These are phyloP conservation scores for Boechera stricta DNA, from an alignment of 345 rosid genomes.

Conservation along the genomic window DNA sequence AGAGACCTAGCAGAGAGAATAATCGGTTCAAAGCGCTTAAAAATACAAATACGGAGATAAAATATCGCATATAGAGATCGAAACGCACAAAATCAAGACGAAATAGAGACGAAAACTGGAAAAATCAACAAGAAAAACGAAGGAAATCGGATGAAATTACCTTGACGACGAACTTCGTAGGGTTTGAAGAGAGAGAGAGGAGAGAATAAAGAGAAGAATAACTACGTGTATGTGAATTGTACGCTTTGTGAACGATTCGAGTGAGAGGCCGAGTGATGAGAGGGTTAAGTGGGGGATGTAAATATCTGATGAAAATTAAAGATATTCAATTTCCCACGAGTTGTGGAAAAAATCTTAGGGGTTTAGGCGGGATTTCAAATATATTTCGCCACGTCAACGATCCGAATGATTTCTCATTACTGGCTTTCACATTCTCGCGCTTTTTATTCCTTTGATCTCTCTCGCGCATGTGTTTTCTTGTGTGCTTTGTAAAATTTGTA, in stretches of 20 bases:
- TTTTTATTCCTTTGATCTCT: constrained; percentile 12
- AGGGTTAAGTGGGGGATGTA: constrained; percentile 39
- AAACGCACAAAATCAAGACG: background rate
- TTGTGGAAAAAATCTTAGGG: constrained; percentile 51
- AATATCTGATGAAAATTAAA: constrained; percentile 28
- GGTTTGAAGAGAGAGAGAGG: constrained; percentile 18
- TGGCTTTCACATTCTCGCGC: constrained; percentile 49
- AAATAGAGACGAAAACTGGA: constrained; percentile 15
- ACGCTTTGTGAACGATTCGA: constrained; percentile 38
- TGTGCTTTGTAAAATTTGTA: constrained; percentile 47
- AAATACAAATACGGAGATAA: background rate
- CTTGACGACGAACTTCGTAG: constrained; percentile 23
- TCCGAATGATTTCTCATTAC: constrained; percentile 49
- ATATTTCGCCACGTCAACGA: constrained; percentile 69
- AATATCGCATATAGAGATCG: background rate
- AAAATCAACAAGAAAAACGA: constrained; percentile 25
- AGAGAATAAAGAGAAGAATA: constrained; percentile 4
- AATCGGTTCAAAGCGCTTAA: background rate
- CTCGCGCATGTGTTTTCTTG: constrained; percentile 52
- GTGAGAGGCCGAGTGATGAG: constrained; percentile 34
- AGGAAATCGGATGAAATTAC: constrained; percentile 21
- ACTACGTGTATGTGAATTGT: constrained; percentile 33
- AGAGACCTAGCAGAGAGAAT: background rate
- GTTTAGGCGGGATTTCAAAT: constrained; percentile 85
- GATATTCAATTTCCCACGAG: constrained; percentile 67